Percentiles rank a stretch among this genome's conserved stretches.
These are phyloP conservation scores for Dicorynia guianensis DNA, from an alignment of 306 rosid genomes.

Conservation along the genomic window DNA sequence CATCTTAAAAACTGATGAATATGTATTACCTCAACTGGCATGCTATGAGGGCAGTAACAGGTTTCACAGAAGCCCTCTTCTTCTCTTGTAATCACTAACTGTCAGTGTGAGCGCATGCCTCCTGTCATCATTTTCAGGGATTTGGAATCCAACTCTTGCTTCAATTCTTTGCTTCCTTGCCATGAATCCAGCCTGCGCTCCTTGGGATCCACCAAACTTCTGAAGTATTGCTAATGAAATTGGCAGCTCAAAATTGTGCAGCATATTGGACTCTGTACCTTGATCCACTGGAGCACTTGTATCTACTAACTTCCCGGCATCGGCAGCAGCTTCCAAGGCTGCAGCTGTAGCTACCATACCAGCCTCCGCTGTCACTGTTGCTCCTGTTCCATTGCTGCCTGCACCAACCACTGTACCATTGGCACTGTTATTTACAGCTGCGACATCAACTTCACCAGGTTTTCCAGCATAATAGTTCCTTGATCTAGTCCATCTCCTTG, in stretches of 20 bases:
- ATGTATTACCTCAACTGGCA: conserved; percentile 37
- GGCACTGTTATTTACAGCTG: conserved; percentile 47
- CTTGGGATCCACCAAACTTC: conserved; percentile 83
- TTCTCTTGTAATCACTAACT: conserved; percentile 86
- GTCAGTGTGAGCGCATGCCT: conserved; percentile 73
- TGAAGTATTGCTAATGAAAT: conserved; percentile 79
- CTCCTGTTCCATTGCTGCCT: conserved; percentile 43
- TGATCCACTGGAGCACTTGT: conserved; percentile 88
- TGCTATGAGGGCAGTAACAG: conserved; percentile 29
- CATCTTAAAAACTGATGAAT: conserved; percentile 24
- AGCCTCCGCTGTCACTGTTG: conserved; percentile 42
- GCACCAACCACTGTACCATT: conserved; percentile 39
- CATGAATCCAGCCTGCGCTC: conserved; percentile 79
- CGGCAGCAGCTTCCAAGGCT: conserved; percentile 91
- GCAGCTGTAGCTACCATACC: conserved; percentile 83
- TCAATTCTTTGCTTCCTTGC: conserved; percentile 81
- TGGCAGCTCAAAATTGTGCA: conserved; percentile 90
- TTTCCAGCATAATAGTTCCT: conserved; percentile 81
- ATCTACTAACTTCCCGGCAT: conserved; percentile 92
- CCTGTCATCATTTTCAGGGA: conserved; percentile 79
- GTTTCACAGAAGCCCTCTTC: conserved; percentile 86
- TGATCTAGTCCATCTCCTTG: conserved; percentile 97
- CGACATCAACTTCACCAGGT: conserved; percentile 59
- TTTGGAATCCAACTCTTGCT: conserved; percentile 71
- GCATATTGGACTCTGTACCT: conserved; percentile 73